Evolutionary conservation across 768 basidiomycete species (phyloP).

Genomic region (Termitomyces sp.): DNA sequence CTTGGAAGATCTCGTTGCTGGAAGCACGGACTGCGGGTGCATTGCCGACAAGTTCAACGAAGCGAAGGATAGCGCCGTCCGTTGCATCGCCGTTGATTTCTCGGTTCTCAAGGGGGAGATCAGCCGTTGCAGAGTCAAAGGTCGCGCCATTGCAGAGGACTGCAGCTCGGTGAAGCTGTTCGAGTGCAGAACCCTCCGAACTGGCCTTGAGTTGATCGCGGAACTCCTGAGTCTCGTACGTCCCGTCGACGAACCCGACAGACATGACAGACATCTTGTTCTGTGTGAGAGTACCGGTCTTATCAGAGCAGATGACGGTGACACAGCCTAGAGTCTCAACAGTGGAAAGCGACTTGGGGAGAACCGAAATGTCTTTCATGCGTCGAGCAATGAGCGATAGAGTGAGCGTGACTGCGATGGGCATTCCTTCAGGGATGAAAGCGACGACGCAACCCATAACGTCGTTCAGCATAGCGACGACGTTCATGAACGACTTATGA

Average conservation of each 20-base stretch:
- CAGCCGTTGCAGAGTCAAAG: slow-evolving; percentile 29
- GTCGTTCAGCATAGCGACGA: slow-evolving; percentile 47
- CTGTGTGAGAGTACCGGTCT: slow-evolving; percentile 57
- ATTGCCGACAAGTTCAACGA: slow-evolving; percentile 24
- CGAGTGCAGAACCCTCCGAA: neutral
- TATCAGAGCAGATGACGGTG: slow-evolving; percentile 47
- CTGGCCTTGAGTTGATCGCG: neutral
- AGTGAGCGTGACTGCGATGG: slow-evolving; percentile 49
- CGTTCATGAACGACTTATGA: slow-evolving; percentile 42
- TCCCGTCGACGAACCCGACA: slow-evolving; percentile 29
- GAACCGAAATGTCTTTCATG: slow-evolving; percentile 12
- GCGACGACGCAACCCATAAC: slow-evolving; percentile 41
- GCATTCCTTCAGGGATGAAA: slow-evolving; percentile 43
- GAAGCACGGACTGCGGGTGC: slow-evolving; percentile 16
- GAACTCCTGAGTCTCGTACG: slow-evolving; percentile 21
- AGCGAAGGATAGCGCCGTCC: slow-evolving; percentile 50
- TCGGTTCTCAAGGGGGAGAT: slow-evolving; percentile 24
- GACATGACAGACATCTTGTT: slow-evolving; percentile 55
- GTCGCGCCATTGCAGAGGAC: slow-evolving; percentile 54
- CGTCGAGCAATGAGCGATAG: slow-evolving; percentile 20
- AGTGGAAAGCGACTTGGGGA: slow-evolving; percentile 47
- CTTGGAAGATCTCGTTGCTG: slow-evolving; percentile 26
- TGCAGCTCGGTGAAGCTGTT: slow-evolving; percentile 26
- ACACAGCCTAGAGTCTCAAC: slow-evolving; percentile 65
- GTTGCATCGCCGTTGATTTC: slow-evolving; percentile 43